Percentiles rank a stretch among this genome's conserved stretches.
phyloP scores from a whole-genome alignment of 192 early-diverging fungal species.

The Backusella liffmaniae region DNA sequence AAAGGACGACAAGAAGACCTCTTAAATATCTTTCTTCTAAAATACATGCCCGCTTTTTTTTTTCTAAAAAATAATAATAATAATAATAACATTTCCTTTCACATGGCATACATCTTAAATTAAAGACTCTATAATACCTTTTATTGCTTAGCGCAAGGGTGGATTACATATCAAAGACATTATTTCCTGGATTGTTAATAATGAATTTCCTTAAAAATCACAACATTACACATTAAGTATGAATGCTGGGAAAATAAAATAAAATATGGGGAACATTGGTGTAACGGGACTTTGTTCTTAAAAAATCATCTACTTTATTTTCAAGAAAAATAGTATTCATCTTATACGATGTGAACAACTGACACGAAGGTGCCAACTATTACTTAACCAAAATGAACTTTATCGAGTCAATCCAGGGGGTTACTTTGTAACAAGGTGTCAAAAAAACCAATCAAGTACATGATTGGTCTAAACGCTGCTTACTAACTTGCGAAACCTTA shows the following conservation, averaged over 20 bases:
- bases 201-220: too few relatives aligned
- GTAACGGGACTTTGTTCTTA: neutral
- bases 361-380: neutral
- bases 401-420: neutral
- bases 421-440: neutral
- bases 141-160: neutral
- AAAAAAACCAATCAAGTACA: neutral
- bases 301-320: too few relatives aligned
- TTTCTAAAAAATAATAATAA: neutral
- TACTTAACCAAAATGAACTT: neutral
- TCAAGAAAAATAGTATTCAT: neutral
- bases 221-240: too few relatives aligned
- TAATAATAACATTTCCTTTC: neutral
- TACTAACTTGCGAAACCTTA: neutral
- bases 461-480: neutral
- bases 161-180: too few relatives aligned
- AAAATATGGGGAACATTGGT: neutral
- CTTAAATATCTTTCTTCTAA: neutral
- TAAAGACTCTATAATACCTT: neutral
- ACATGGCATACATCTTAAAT: neutral
- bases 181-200: too few relatives aligned
- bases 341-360: neutral
- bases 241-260: neutral
- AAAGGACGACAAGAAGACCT: constrained; percentile 27
- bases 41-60: neutral